Conservation (phyloP, 1,284 basidiomycete species). For the Melampsora larici-populina region DNA sequence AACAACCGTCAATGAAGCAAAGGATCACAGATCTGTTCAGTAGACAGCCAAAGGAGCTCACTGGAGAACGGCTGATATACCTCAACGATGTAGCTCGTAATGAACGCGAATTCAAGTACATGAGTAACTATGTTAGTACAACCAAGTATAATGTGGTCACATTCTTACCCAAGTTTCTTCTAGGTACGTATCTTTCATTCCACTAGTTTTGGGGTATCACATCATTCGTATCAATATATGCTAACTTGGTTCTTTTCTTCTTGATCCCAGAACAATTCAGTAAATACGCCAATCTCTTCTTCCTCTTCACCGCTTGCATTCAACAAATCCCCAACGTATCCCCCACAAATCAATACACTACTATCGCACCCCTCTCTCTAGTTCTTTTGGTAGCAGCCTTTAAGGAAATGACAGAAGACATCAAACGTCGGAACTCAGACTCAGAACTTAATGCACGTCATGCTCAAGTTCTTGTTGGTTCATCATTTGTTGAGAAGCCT, state of each 20-base stretch:
- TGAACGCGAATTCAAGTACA: constrained; percentile 41
- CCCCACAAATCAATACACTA: constrained; percentile 92
- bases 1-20: background rate
- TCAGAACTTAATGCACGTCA: constrained; percentile 80
- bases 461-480: constrained; percentile 68
- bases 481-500: constrained; percentile 69
- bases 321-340: constrained; percentile 98
- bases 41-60: constrained; percentile 34
- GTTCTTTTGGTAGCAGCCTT: constrained; percentile 93
- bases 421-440: constrained; percentile 96
- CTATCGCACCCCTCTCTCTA: constrained; percentile 82
- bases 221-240: background rate
- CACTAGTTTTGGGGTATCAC: background rate
- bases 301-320: constrained; percentile 95
- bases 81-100: constrained; percentile 31
- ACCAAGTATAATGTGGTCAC: constrained; percentile 89
- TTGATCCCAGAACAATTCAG: constrained; percentile 78
- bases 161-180: constrained; percentile 89
- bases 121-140: constrained; percentile 79
- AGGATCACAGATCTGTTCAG: constrained; percentile 6
- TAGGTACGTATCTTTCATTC: constrained; percentile 61
- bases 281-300: constrained; percentile 98
- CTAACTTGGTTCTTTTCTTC: background rate
- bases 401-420: constrained; percentile 93
- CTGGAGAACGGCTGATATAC: constrained; percentile 41